Evolutionary conservation across 345 rosid genomes (phyloP), one percentile per base, ranked within the genome.

Genomic region (Arabidopsis arenosa): DNA sequence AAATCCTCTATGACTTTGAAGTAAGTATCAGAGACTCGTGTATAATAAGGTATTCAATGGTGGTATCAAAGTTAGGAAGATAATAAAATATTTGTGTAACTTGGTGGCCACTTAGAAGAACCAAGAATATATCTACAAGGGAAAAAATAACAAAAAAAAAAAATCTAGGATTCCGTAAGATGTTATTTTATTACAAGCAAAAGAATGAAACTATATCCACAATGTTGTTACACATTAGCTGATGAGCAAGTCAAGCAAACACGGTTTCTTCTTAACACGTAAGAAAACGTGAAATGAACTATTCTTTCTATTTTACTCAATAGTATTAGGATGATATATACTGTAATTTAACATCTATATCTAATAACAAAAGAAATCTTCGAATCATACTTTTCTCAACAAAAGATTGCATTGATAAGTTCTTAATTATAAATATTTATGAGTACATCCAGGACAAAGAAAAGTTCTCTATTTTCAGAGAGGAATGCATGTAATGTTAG

Each of bases 201-300:
- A 64, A 74, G 11, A 66, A 47, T 3, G 53, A 66, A 75, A 68
- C 4, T 33, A 44, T 33, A 76, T 53, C 51, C 35, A 53, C 57
- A 68, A 45, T 48, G 55, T 39, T 48, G 55, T 39, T 12, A 37
- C 58, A 56, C 63, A 68, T 51, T 17, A 67, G 68, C 44, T 36
- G 21, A 57, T 33, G 79, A 76, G 70, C 70, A 44, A 62, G 80
- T 76, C 75, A 76, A 53, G 49, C 75, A 54, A 76, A 76, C 80
- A 76, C 80, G 80, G 58, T 76, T 76, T 69, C 79, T 35, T 66
- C 43, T 40, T 35, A 45, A 75, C 75, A 54, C 75, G 70, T 70
- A 70, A 21, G n/a, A 54, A 15, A 43, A 76, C 75, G 80, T 76
- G 80, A 63, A 76, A n/a, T 36, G 80, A 71, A 70, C 21, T 76